Evolutionary conservation across 345 rosid species (phyloP).

Genomic region (Bruguiera parviflora): DNA sequence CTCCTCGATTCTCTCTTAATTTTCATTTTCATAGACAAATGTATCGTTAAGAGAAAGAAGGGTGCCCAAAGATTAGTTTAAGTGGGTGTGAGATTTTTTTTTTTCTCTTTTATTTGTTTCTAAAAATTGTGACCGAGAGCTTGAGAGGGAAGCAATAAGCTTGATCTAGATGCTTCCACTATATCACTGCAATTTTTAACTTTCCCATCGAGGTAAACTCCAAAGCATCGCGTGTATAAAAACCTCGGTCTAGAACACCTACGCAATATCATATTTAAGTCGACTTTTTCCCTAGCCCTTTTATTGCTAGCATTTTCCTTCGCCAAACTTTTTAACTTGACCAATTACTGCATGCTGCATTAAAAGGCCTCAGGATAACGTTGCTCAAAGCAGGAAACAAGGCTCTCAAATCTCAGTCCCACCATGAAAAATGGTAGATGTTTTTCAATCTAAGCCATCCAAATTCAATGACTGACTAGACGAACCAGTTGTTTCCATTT

Average conservation of each 20-base stretch:
- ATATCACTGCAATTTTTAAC: constrained; percentile 24
- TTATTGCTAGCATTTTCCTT: neutral
- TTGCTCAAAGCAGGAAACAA: too few relatives aligned
- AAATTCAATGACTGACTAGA: constrained; percentile 12
- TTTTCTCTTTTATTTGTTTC: too few relatives aligned
- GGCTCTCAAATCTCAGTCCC: too few relatives aligned
- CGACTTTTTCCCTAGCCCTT: too few relatives aligned
- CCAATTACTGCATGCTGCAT: constrained; percentile 14
- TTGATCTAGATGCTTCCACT: constrained; percentile 29
- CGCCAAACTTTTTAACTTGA: constrained; percentile 20
- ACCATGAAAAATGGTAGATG: constrained; percentile 7
- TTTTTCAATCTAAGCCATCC: constrained; percentile 25
- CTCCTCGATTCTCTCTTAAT: too few relatives aligned
- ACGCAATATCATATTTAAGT: neutral
- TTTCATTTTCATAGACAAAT: too few relatives aligned
- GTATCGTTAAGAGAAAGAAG: too few relatives aligned
- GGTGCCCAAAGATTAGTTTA: too few relatives aligned
- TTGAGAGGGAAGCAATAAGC: neutral
- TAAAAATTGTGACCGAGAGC: neutral
- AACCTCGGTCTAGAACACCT: constrained; percentile 25
- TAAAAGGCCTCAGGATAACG: constrained; percentile 13
- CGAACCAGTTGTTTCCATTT: neutral
- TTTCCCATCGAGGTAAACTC: constrained; percentile 34
- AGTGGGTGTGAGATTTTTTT: neutral
- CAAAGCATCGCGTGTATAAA: constrained; percentile 42